Base-by-base conservation (phyloP, 495 filamentous ascomycete genomes). In the Trichoderma erinaceum region DNA sequence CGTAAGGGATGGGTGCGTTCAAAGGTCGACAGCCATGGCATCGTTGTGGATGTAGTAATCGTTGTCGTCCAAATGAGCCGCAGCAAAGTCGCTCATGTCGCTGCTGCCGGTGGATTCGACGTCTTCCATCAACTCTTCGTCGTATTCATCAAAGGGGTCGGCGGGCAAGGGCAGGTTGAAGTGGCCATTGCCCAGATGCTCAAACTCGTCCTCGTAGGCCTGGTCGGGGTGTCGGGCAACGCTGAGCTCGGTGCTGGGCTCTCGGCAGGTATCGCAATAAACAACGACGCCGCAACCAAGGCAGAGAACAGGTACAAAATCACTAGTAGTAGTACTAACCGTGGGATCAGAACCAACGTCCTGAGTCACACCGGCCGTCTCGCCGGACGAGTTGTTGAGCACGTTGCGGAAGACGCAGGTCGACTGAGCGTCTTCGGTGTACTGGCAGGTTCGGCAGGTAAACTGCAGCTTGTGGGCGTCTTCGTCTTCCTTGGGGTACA, bases 311-410 rank as follows among this genome's bases (percentile, higher is more conserved):
- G 46, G 32, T 11, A 68, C 69, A 74, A 72, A 72, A 78, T 71
- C 65, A 74, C 71, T 71, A 71, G 79, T 71, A 96, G 93, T 83
- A 86, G 79, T 71, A 96, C 93, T 83, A 86, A 98, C 93, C 87
- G 96, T 99, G 77, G 95, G 95, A 84, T 99, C 95, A 71, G 88
- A 90, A 76, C 87, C 92, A 68, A 99, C 93, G 79, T 99, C 95
- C 78, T 96, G 91, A 50, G 93, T 97, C 68, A 98, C 94, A 78
- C 95, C 95, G 65, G 96, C 94, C 64, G 95, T 98, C 78, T 97
- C 94, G 66, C 93, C 93, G 16, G 93, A 90, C 64, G 91, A 88
- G 70, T 88, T 93, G 80, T 89, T 90, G 66, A 97, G 87, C 68
- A 92, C 86, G 80, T 98, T 96, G 72, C 94, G 89, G 81, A 91